Conservation (phyloP, 164 flowering plant genomes). For the Aristolochia californica region DNA sequence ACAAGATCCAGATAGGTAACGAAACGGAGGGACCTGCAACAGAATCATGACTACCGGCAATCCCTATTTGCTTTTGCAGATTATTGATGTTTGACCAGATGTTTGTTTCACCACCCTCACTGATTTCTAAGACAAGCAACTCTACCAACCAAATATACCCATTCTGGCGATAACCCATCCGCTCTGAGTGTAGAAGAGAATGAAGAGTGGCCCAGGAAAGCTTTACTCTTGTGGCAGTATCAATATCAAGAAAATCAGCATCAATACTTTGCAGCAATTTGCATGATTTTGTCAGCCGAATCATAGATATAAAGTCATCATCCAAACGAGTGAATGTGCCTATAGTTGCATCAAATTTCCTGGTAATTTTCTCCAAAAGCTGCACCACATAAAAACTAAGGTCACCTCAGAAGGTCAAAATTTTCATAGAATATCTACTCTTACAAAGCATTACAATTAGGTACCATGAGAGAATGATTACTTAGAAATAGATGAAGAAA, state of each 20-base stretch:
- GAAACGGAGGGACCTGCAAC: constrained; percentile 50
- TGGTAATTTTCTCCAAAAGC: constrained; percentile 67
- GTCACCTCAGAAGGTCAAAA: too few relatives aligned
- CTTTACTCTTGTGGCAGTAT: constrained; percentile 32
- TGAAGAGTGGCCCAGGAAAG: constrained; percentile 88
- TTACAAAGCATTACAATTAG: too few relatives aligned
- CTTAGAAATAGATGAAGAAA: too few relatives aligned
- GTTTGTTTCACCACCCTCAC: constrained; percentile 31
- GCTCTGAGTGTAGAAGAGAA: constrained; percentile 94
- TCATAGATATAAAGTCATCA: constrained; percentile 63
- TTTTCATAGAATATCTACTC: too few relatives aligned
- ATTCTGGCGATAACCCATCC: constrained; percentile 62
- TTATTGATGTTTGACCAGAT: constrained; percentile 51
- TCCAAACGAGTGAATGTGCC: constrained; percentile 67
- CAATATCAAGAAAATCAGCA: constrained; percentile 24
- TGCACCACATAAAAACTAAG: constrained; percentile 16
- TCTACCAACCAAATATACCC: constrained; percentile 93
- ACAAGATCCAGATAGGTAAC: constrained; percentile 60
- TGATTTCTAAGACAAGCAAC: constrained; percentile 73
- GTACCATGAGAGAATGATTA: too few relatives aligned
- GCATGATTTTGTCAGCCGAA: constrained; percentile 59
- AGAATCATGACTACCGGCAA: constrained; percentile 53
- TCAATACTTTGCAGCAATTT: constrained; percentile 44
- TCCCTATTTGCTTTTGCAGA: constrained; percentile 49
- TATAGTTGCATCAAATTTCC: constrained; percentile 54